Base-by-base conservation (phyloP, 2,329 filamentous ascomycete species). In the Arthrinium puccinioides region DNA sequence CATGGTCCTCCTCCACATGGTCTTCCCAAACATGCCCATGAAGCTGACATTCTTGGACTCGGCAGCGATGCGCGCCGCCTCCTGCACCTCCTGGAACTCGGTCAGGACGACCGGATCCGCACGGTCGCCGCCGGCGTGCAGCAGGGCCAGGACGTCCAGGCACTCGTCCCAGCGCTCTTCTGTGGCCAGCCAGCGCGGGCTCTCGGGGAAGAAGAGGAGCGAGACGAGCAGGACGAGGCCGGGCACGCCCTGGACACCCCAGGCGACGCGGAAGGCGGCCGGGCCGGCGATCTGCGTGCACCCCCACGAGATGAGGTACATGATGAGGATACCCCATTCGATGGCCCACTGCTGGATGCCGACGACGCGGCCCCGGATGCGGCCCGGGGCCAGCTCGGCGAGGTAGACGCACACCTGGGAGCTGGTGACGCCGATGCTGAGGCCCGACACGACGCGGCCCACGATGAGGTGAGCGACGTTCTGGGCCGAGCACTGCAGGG, bases 271-370 rank as follows among this genome's bases (percentile, higher is more conserved):
- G 66, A 79, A 82, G 0, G 75, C 69, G 2, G 67, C 61, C 3
- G 69, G 57, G 10, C 74, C 70, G 1, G 67, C 52, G 14, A 36
- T 37, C 53, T 68, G 76, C 36, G 71, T 76, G 55, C 72, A 76
- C n/a, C 77, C 82, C 50, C 78, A 72, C 9, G 70, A 70, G 55
- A 82, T 71, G 54, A 76, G 76, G 63, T 79, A 82, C 75, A 81
- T 81, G 58, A 80, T 78, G 39, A 81, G 52, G 42, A 81, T 80
- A 42, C 74, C 44, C 42, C 42, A 82, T 40, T 81, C 82, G 44
- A 87, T 86, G 16, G 80, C 77, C 69, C 79, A 83, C 55, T 87
- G 82, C 55, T 87, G 82, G 23, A 74, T 70, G 31, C 79, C 79
- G 7, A 87, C 79, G 25, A 87, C 64, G 32, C 77, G 70, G 11